Evolutionary conservation across 2,329 filamentous ascomycete species (phyloP).

Genomic region (Balansia obtecta): DNA sequence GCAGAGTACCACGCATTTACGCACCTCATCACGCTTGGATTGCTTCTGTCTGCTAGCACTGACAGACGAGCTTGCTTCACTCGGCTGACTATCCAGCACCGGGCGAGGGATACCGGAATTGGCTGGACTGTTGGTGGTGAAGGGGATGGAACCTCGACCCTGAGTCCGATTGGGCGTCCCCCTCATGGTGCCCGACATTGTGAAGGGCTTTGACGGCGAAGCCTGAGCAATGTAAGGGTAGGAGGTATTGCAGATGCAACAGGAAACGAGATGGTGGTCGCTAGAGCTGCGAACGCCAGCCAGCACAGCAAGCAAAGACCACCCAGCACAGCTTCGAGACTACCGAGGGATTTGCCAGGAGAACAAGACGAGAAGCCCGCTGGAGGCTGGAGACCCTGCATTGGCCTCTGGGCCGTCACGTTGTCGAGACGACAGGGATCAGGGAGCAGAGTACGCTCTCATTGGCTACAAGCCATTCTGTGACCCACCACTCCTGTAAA

Average conservation of each 20-base stretch:
- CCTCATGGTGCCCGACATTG: constrained; percentile 52
- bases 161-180: constrained; percentile 54
- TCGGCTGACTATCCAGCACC: constrained; percentile 48
- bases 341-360: constrained; percentile 1
- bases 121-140: constrained; percentile 45
- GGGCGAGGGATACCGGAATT: constrained; percentile 61
- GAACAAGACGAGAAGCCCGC: constrained; percentile 1
- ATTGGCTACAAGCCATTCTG: not conserved
- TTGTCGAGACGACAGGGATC: constrained; percentile 8
- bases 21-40: constrained; percentile 94
- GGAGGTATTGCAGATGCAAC: not conserved
- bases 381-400: constrained; percentile 1
- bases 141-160: constrained; percentile 45
- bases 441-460: not conserved
- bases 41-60: constrained; percentile 94
- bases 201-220: constrained; percentile 6
- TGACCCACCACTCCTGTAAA: not conserved
- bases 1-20: constrained; percentile 22
- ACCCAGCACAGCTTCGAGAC: not conserved
- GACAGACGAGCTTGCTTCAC: constrained; percentile 56
- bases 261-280: not conserved
- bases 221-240: not conserved
- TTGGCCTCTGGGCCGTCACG: constrained; percentile 2
- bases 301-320: not conserved
- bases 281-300: not conserved